These are phyloP conservation scores for Geosmithia putterillii DNA, from an alignment of 2,329 filamentous ascomycete genomes.

Conservation along the genomic window DNA sequence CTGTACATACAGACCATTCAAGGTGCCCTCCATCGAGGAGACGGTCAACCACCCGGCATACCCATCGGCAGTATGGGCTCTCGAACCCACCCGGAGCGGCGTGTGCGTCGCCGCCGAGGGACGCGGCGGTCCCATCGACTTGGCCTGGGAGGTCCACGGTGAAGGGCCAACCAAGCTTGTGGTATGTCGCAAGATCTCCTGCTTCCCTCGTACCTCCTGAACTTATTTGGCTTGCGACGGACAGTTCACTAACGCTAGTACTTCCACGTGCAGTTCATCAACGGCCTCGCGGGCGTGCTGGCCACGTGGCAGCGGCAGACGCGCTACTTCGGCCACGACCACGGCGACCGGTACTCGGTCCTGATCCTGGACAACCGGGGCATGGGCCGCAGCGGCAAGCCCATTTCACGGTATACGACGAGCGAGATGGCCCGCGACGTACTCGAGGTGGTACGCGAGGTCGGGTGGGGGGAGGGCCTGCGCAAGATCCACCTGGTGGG, in stretches of 20 bases:
- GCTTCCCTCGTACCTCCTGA: not conserved
- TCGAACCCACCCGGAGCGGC: conserved; percentile 53
- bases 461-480: conserved; percentile 48
- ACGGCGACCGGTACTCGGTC: conserved; percentile 54
- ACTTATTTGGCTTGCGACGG: no score
- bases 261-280: conserved; percentile 51
- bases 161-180: conserved; percentile 58
- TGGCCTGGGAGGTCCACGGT: conserved; percentile 74
- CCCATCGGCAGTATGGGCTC: conserved; percentile 52
- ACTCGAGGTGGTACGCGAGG: conserved; percentile 54
- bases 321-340: conserved; percentile 65
- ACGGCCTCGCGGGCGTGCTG: conserved; percentile 61
- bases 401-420: conserved; percentile 65
- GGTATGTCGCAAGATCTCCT: conserved; percentile 50
- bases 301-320: conserved; percentile 75
- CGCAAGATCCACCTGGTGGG: conserved; percentile 56
- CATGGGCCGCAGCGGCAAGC: conserved; percentile 70
- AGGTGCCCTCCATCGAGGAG: conserved; percentile 37
- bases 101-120: conserved; percentile 51
- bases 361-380: conserved; percentile 78
- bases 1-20: conserved; percentile 4
- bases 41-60: conserved; percentile 55
- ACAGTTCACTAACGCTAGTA: not conserved
- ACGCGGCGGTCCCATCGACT: conserved; percentile 62
- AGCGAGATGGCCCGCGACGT: conserved; percentile 73